Evolutionary conservation across 2,329 filamentous ascomycete species (phyloP).

Genomic region (Whalleya microplaca): DNA sequence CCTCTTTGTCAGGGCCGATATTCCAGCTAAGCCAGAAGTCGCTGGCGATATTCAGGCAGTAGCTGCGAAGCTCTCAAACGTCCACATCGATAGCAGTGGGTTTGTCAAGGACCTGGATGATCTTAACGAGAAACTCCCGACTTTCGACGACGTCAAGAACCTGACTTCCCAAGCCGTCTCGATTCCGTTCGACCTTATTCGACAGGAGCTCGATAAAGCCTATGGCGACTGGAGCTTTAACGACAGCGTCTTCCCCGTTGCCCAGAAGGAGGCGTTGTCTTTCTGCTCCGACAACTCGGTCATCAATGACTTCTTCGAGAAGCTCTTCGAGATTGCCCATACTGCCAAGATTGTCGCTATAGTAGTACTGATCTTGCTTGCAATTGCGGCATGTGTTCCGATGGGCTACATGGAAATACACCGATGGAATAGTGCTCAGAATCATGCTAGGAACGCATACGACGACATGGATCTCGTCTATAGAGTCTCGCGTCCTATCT

Average conservation of each 20-base stretch:
- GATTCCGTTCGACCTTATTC: slow-evolving; percentile 81
- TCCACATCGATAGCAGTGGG: slow-evolving; percentile 68
- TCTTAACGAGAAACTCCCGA: slow-evolving; percentile 79
- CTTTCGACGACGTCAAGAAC: slow-evolving; percentile 82
- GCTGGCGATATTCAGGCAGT: slow-evolving; percentile 69
- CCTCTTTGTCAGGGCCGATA: slow-evolving; percentile 40
- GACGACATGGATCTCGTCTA: slow-evolving; percentile 90
- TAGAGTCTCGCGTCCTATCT: slow-evolving; percentile 80
- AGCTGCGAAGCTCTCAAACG: slow-evolving; percentile 63
- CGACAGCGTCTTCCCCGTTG: slow-evolving; percentile 76
- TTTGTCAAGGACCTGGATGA: slow-evolving; percentile 71
- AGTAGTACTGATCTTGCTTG: slow-evolving; percentile 71
- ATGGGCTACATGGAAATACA: slow-evolving; percentile 83
- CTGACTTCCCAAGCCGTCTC: slow-evolving; percentile 75
- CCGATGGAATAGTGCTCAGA: slow-evolving; percentile 72
- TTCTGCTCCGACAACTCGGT: slow-evolving; percentile 89
- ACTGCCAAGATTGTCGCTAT: slow-evolving; percentile 76
- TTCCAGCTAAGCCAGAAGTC: slow-evolving; percentile 37
- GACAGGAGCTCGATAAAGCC: slow-evolving; percentile 69
- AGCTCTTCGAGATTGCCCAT: slow-evolving; percentile 67
- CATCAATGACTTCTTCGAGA: slow-evolving; percentile 82
- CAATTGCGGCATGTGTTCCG: slow-evolving; percentile 72
- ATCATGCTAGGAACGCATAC: slow-evolving; percentile 67
- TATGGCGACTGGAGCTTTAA: slow-evolving; percentile 80
- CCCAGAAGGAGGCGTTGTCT: slow-evolving; percentile 76